Evolutionary conservation across 2,329 filamentous ascomycete species (phyloP), one percentile per base, ranked within the genome.

Genomic region (Ascochyta lentis): DNA sequence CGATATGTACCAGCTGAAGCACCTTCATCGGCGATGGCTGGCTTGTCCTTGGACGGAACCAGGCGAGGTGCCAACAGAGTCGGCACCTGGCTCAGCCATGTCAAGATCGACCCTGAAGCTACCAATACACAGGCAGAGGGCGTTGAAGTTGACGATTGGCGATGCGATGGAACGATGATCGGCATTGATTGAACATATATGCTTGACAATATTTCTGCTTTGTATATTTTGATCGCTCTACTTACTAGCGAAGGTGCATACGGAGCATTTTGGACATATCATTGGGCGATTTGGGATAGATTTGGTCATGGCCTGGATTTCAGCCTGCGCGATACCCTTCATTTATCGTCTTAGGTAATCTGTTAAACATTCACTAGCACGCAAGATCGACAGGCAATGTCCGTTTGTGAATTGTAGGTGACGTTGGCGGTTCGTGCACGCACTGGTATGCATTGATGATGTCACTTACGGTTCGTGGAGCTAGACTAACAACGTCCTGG

Each of bases 21-120:
- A 24, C 58, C 65, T 15, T 64, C 64, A 24, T 75, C 73, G 10
- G 66, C 69, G 6, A 76, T 76, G 74, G 75, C 75, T 19, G 74
- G 75, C 6, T 58, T 76, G 33, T 73, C 70, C 2, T 64, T 62
- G n/a, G 72, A 76, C 45, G 73, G 73, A 12, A 68, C 64, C 19
- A 69, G 70, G 39, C 66, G 69, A 4, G 75, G 73, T 15, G 68
- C 69, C 15, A 75, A 74, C 50, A 56, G 74, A 58, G 74, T 77
- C 1, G 74, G 74, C 10, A 75, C 72, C 27, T 77, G 75, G 75
- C 66, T 77, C 34, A 72, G 59, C 41, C 71, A 77, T 45, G 68
- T 77, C 15, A 61, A 70, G 50, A 49, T 74, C 24, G 74, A 77
- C 43, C 59, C 66, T 26, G 73, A 76, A 23, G 75, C 75, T 9